Percentiles rank a stretch among this genome's conserved stretches.
Evolutionary conservation across 1,284 basidiomycete genomes (phyloP).

Genomic region (Acaromyces ingoldii): DNA sequence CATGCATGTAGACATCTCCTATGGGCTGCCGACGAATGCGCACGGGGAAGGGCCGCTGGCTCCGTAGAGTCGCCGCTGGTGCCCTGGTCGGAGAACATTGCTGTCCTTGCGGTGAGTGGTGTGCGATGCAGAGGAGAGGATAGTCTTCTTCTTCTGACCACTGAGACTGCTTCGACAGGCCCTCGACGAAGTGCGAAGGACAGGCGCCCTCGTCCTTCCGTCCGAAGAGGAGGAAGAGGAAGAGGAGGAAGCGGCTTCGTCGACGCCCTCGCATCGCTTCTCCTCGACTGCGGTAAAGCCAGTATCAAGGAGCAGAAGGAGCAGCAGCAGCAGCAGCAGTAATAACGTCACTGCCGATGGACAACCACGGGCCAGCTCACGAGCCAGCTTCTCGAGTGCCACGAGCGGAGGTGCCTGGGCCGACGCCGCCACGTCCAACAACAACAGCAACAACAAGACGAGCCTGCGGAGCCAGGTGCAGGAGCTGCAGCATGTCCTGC

Average conservation of each 20-base stretch:
- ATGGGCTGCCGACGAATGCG: constrained; percentile 11
- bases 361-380: too few relatives aligned
- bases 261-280: too few relatives aligned
- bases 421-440: neutral
- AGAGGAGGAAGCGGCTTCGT: neutral
- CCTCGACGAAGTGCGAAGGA: constrained; percentile 3
- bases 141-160: neutral
- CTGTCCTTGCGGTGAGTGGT: constrained; percentile 4
- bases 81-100: constrained; percentile 6
- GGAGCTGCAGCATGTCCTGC: constrained; percentile 13
- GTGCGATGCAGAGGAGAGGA: neutral
- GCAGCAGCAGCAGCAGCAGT: neutral
- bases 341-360: too few relatives aligned
- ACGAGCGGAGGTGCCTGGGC: neutral
- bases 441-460: neutral
- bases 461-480: constrained; percentile 12
- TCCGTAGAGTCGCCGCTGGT: neutral
- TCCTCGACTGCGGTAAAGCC: too few relatives aligned
- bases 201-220: neutral
- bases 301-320: neutral
- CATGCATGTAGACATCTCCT: neutral
- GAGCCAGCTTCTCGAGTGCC: neutral
- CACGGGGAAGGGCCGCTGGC: neutral
- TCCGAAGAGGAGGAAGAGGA: neutral
- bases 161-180: neutral